Evolutionary conservation across 306 rosid species (phyloP), one percentile per base, ranked within the genome.

Genomic region (Casuarina equisetifolia): DNA sequence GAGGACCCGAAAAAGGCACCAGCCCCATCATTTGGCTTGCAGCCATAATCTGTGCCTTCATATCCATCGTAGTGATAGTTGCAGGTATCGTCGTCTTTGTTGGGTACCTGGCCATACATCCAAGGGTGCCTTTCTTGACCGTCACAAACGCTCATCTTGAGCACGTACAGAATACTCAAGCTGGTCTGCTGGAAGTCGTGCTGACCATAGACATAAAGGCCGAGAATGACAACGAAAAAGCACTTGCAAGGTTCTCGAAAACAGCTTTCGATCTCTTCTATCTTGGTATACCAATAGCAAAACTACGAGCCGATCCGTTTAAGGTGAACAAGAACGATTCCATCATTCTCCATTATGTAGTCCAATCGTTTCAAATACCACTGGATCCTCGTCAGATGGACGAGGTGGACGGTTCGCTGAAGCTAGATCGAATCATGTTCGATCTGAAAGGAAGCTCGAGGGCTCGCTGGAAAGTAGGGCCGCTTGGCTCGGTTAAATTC

Each of bases 191-290:
- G 0, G 90, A 91, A 25, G 78, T 89, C 15, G 88, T 88, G 38
- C 25, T 95, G 38, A 75, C 36, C 35, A 80, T 95, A 17, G 1
- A 40, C 1, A 79, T 95, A 8, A 67, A 74, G 76, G 97, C 97
- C 0, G 89, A 91, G 72, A 95, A 95, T 40, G 97, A 90, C 3
- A 95, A 95, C 71, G 73, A 79, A 2, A 86, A 74, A 74, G 98
- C 96, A 0, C 97, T 92, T 35, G 89, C 98, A 1, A 84, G 89
- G 0, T 95, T 91, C 73, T 87, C 92, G 3, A 88, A 89, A 17
- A 79, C 88, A 0, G 69, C 63, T 10, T 88, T 92, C 76, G 61
- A 55, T 0, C 78, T 92, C 1, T 84, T 91, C 80, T 92, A 84
- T 84, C 79, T 82, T 45, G 92, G 88, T 1, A 53, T 85, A 4